These are phyloP conservation scores for Abelmoschus esculentus DNA, from an alignment of 345 rosid species.

Conservation along the genomic window DNA sequence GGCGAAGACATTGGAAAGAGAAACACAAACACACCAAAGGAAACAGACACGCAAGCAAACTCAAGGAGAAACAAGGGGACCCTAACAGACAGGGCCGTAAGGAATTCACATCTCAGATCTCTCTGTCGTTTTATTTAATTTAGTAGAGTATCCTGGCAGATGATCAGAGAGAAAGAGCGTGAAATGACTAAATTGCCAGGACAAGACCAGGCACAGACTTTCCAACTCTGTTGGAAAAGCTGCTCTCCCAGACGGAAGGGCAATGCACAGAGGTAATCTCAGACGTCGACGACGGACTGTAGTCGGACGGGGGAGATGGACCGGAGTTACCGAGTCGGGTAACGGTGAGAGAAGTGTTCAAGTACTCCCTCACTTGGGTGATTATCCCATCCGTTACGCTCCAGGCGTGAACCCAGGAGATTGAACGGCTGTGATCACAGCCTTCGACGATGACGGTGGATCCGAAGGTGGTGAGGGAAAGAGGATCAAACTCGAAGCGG, in stretches of 20 bases:
- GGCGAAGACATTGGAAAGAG: background rate
- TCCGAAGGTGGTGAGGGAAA: slow-evolving; percentile 45
- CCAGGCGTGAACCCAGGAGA: slow-evolving; percentile 96
- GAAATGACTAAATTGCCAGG: slow-evolving; percentile 44
- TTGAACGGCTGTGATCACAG: slow-evolving; percentile 46
- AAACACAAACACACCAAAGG: background rate
- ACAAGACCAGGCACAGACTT: slow-evolving; percentile 96
- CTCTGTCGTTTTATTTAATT: background rate
- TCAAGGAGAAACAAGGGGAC: background rate
- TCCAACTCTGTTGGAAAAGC: slow-evolving; percentile 49
- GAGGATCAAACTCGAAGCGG: slow-evolving; percentile 46
- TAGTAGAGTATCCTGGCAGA: slow-evolving; percentile 18
- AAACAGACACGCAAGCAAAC: background rate
- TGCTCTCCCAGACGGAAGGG: slow-evolving; percentile 83
- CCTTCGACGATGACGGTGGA: slow-evolving; percentile 75
- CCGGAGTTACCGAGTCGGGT: slow-evolving; percentile 51
- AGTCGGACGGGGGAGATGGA: slow-evolving; percentile 14
- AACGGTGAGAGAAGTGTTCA: slow-evolving; percentile 89
- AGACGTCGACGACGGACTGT: slow-evolving; percentile 10
- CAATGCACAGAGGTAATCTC: slow-evolving; percentile 52
- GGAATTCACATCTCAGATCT: background rate
- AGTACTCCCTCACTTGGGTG: slow-evolving; percentile 86
- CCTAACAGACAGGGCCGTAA: background rate
- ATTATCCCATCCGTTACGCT: slow-evolving; percentile 89
- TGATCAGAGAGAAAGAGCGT: slow-evolving; percentile 1